A percentile compares a stretch with the other conserved stretches of the same genome.
Evolutionary conservation across 2,329 filamentous ascomycete species (phyloP).

Genomic region (Cladosporium sp.): DNA sequence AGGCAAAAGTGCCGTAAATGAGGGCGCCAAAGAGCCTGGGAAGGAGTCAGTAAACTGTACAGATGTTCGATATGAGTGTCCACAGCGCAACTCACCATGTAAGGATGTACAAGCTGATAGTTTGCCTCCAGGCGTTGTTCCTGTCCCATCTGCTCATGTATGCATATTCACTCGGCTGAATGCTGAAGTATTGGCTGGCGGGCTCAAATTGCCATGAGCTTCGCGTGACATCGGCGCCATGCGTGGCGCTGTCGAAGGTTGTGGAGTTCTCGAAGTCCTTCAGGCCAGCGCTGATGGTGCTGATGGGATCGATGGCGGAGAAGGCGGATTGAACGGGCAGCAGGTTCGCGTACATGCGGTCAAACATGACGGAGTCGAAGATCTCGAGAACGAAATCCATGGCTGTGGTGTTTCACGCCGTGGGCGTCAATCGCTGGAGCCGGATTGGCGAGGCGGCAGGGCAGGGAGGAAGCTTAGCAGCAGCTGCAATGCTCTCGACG

Average conservation of each 20-base stretch:
- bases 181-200: slow-evolving; percentile 63
- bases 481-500: neutral
- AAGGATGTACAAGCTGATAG: slow-evolving; percentile 72
- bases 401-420: slow-evolving; percentile 24
- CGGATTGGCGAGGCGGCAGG: neutral
- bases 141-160: slow-evolving; percentile 74
- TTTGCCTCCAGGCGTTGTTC: slow-evolving; percentile 73
- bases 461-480: neutral
- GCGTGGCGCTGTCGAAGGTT: slow-evolving; percentile 13
- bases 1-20: slow-evolving; percentile 79
- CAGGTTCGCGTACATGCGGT: slow-evolving; percentile 69
- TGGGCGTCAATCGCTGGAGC: neutral
- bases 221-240: slow-evolving; percentile 13
- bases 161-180: slow-evolving; percentile 70
- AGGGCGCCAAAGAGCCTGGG: slow-evolving; percentile 77
- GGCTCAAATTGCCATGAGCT: slow-evolving; percentile 61
- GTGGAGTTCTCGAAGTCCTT: slow-evolving; percentile 48
- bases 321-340: slow-evolving; percentile 55
- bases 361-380: slow-evolving; percentile 75
- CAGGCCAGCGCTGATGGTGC: slow-evolving; percentile 46
- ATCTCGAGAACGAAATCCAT: slow-evolving; percentile 94
- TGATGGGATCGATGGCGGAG: slow-evolving; percentile 50
- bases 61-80: neutral
- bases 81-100: slow-evolving; percentile 63
- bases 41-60: slow-evolving; percentile 9